phyloP scores from a whole-genome alignment of 176 grass and related monocot genomes.

The maize (Zea mays) region DNA sequence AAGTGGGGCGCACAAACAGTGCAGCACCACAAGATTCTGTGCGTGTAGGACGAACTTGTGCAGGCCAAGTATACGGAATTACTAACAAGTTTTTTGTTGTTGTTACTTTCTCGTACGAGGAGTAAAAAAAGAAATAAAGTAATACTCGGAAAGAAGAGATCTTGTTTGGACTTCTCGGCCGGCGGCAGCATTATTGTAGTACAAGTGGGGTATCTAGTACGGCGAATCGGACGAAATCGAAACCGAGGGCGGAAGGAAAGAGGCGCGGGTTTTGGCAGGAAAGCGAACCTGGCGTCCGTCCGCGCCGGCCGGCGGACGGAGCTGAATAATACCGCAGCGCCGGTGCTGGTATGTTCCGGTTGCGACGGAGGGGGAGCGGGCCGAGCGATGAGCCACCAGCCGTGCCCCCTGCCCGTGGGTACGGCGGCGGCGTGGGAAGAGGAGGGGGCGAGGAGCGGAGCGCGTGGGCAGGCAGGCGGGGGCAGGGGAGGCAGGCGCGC shows the following conservation, averaged over 20 bases:
- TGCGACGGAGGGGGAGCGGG: not conserved
- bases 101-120: no score
- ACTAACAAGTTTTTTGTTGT: no score
- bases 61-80: not conserved
- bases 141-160: not conserved
- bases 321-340: not conserved
- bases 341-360: not conserved
- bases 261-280: not conserved
- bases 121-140: no score
- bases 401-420: not conserved
- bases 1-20: not conserved
- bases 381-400: not conserved
- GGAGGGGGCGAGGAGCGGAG: not conserved
- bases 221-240: slow-evolving; percentile 13
- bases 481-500: not conserved
- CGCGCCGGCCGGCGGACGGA: not conserved
- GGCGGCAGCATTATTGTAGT: not conserved
- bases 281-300: slow-evolving; percentile 24
- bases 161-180: not conserved
- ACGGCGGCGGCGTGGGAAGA: not conserved
- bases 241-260: not conserved
- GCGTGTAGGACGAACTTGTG: not conserved
- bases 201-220: not conserved
- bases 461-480: not conserved
- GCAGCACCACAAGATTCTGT: not conserved